Evolutionary conservation across 2,329 filamentous ascomycete genomes (phyloP).

Genomic region (Akanthomyces uredinophilus): DNA sequence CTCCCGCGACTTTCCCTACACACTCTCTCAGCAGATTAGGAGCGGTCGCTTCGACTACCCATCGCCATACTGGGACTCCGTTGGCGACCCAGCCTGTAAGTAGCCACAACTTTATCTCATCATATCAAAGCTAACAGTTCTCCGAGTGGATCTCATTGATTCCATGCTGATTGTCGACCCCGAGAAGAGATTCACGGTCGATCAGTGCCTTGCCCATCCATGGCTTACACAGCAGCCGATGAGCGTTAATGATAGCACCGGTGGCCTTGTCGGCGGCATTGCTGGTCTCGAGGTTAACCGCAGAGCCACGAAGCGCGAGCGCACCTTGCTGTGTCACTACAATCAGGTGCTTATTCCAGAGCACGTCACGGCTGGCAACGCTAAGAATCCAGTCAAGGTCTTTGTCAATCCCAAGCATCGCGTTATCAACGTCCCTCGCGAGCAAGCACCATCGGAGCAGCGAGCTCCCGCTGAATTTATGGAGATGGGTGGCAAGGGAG

Average conservation of each 20-base stretch:
- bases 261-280: slow-evolving; percentile 84
- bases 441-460: slow-evolving; percentile 62
- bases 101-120: slow-evolving; percentile 10
- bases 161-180: slow-evolving; percentile 88
- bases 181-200: slow-evolving; percentile 76
- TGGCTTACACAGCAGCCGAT: slow-evolving; percentile 67
- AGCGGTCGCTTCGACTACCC: slow-evolving; percentile 88
- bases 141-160: slow-evolving; percentile 78
- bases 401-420: slow-evolving; percentile 62
- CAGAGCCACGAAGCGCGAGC: slow-evolving; percentile 72
- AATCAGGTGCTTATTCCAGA: slow-evolving; percentile 61
- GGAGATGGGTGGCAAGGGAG: slow-evolving; percentile 78
- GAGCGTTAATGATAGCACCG: slow-evolving; percentile 77
- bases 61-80: slow-evolving; percentile 76
- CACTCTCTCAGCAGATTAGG: slow-evolving; percentile 83
- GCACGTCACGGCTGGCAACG: slow-evolving; percentile 50
- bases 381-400: slow-evolving; percentile 62
- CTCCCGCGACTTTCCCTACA: slow-evolving; percentile 76
- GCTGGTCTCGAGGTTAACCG: slow-evolving; percentile 76
- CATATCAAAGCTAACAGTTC: neutral
- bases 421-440: slow-evolving; percentile 40
- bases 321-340: slow-evolving; percentile 76
- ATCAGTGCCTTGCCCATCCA: slow-evolving; percentile 85
- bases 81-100: slow-evolving; percentile 63
- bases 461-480: slow-evolving; percentile 73